Evolutionary conservation across 495 filamentous ascomycete genomes (phyloP).

Genomic region (Aspergillus mulundensis): DNA sequence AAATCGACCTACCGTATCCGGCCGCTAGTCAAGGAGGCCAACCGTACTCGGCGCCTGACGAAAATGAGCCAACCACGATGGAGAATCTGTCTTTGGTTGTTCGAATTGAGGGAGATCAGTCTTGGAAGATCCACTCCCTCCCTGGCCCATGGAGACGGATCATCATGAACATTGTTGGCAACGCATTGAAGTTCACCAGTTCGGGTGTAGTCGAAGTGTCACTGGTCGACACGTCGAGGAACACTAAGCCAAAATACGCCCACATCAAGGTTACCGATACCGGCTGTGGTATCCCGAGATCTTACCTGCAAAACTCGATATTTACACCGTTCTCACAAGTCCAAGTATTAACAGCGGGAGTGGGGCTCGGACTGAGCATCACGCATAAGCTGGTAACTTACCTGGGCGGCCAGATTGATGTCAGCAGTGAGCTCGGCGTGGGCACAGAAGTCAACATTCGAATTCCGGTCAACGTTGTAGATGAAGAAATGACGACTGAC

Average conservation of each 20-base stretch:
- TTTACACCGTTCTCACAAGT: conserved; percentile 74
- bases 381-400: conserved; percentile 60
- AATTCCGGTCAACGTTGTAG: conserved; percentile 33
- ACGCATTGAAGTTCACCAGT: conserved; percentile 66
- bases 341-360: conserved; percentile 58
- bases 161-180: conserved; percentile 72
- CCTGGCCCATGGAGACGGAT: conserved; percentile 61
- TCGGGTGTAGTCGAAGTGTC: conserved; percentile 56
- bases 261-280: conserved; percentile 58
- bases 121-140: conserved; percentile 54
- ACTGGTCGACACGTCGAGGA: conserved; percentile 36
- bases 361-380: conserved; percentile 67
- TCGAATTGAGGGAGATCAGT: conserved; percentile 48
- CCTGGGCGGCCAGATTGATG: conserved; percentile 55
- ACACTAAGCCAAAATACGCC: conserved; percentile 18
- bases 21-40: too few relatives aligned
- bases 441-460: conserved; percentile 58
- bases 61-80: neutral
- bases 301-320: conserved; percentile 61
- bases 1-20: conserved; percentile 14
- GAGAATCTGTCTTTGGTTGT: conserved; percentile 47
- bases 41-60: conserved; percentile 14
- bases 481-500: neutral
- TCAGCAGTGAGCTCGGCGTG: conserved; percentile 51
- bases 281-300: conserved; percentile 63